Base-by-base conservation (phyloP, 345 rosid species). In the Sapria himalayana region DNA sequence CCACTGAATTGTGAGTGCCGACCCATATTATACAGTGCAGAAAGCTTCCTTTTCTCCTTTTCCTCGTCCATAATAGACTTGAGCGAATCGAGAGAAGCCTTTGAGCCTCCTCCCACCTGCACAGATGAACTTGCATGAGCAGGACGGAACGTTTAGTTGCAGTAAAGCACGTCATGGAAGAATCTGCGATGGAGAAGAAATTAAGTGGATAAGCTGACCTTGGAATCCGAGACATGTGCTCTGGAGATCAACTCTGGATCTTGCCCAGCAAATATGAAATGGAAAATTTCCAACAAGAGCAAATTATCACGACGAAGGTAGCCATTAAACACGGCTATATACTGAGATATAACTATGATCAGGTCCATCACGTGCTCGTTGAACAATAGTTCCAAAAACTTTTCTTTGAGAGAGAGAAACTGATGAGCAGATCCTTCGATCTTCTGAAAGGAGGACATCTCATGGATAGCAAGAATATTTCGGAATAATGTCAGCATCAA, bases 1-100 rank as follows among this genome's bases (percentile, higher is more conserved):
- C 98, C 94, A 54, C 71, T 64, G 58, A 86, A 79, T 44, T 76
- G 85, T 27, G 94, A 78, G 58, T 76, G 85, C 29, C 77, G 78
- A 43, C 33, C 55, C 3, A 55, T 39, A 39, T 54, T 60, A 12
- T 54, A 62, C 29, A 55, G 55, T 53, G 70, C 70, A 20, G 74
- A 65, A 58, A 61, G 73, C 71, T 65, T 75, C 58, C 58, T 72
- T 46, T 65, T 82, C 50, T 48, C 61, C 61, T 67, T 47, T 64
- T 79, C 93, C 55, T 63, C 78, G 45, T 71, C 70, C 72, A 76
- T 78, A 25, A 89, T 65, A 45, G 70, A 70, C 65, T 71, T 76
- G 43, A 89, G 79, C 56, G 59, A 49, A 37, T 74, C 76, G 39
- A 76, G 39, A 46, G 70, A 59, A 54, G 69, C 56, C 2, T 56